Evolutionary conservation across 768 basidiomycete species (phyloP).

Genomic region (Tulasnella sp.): DNA sequence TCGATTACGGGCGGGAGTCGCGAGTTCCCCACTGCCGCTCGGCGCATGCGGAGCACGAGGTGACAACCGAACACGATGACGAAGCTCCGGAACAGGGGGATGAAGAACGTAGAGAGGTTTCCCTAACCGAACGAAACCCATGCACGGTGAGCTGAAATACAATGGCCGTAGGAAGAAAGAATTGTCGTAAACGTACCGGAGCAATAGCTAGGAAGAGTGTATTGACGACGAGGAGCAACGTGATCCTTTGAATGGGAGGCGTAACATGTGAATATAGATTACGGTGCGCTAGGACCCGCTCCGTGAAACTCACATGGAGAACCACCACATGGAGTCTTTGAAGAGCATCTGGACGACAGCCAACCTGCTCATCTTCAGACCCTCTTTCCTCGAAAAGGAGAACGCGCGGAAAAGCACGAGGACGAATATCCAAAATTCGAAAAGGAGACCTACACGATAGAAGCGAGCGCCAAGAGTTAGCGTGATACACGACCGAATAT

Average conservation of each 20-base stretch:
- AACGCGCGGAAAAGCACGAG: neutral
- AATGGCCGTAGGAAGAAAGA: neutral
- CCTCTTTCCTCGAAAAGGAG: neutral
- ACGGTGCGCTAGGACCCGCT: neutral
- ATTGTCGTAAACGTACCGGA: neutral
- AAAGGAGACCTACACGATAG: constrained; percentile 11
- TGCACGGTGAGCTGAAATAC: neutral
- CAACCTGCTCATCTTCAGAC: neutral
- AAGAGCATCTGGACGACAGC: constrained; percentile 13
- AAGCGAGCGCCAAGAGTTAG: too few species aligned
- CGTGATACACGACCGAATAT: too few species aligned
- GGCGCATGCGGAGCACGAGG: constrained; percentile 16
- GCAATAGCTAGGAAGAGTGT: constrained; percentile 7
- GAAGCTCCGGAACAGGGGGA: constrained; percentile 5
- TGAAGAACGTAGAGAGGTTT: neutral
- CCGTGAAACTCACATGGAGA: neutral
- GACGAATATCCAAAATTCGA: constrained; percentile 23
- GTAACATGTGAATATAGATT: neutral
- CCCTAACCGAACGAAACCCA: neutral
- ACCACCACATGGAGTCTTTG: constrained; percentile 25
- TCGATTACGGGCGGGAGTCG: neutral
- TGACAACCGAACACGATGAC: constrained; percentile 20
- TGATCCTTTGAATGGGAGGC: neutral
- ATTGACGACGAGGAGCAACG: constrained; percentile 19
- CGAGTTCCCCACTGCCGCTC: neutral